A percentile compares a stretch with the other conserved stretches of the same genome.
Conservation (phyloP, 768 basidiomycete species). For the Panus rudis region DNA sequence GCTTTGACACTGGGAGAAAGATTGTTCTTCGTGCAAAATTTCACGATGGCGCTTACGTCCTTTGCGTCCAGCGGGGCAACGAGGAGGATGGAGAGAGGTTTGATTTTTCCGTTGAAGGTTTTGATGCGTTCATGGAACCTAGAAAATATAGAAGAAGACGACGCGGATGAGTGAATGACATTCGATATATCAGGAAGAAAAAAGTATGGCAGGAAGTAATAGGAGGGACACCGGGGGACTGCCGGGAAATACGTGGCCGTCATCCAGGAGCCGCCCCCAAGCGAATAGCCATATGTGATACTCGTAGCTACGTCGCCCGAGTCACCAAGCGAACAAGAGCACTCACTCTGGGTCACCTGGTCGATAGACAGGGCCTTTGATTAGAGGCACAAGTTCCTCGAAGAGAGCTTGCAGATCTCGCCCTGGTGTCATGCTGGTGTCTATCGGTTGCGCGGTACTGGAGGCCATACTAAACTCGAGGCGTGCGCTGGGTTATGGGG, state of each 20-base stretch:
- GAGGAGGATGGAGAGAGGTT: conserved; percentile 23
- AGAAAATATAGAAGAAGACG: neutral
- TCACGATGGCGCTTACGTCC: conserved; percentile 73
- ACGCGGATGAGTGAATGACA: neutral
- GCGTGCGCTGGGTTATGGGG: too few species aligned
- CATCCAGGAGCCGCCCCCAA: too few species aligned
- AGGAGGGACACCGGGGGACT: too few species aligned
- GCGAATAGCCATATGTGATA: too few species aligned
- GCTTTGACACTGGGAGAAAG: conserved; percentile 79
- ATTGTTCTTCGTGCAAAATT: conserved; percentile 65
- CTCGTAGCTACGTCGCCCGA: too few species aligned
- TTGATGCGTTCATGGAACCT: conserved; percentile 19
- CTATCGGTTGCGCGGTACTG: too few species aligned
- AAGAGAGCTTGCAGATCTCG: neutral
- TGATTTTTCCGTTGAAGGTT: conserved; percentile 25
- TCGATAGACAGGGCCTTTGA: conserved; percentile 3
- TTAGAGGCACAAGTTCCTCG: conserved; percentile 1
- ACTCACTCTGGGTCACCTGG: conserved; percentile 13
- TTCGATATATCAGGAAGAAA: neutral
- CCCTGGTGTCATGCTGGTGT: too few species aligned
- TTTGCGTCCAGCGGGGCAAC: conserved; percentile 70
- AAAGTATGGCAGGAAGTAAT: too few species aligned
- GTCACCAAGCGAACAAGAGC: neutral
- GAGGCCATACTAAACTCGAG: too few species aligned
- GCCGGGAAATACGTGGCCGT: too few species aligned